Conservation (phyloP, 2,329 filamentous ascomycete species). For the Diplodia mutila region DNA sequence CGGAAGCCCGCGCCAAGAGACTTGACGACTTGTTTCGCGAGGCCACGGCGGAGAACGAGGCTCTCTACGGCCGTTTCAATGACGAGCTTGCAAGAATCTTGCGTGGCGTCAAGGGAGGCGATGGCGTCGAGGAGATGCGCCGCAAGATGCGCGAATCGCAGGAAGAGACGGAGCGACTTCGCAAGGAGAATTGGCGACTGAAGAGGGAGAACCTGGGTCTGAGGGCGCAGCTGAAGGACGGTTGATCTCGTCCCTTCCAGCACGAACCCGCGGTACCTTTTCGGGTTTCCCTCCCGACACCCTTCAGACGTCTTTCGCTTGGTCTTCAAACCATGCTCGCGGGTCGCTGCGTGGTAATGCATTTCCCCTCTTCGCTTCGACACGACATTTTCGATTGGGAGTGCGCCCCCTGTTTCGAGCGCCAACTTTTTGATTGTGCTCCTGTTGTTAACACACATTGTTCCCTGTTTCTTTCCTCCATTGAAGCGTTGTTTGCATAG, state of each 20-base stretch:
- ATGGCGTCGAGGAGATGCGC: slow-evolving; percentile 79
- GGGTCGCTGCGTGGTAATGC: slow-evolving; percentile 8
- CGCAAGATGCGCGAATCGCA: slow-evolving; percentile 70
- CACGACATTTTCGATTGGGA: not conserved
- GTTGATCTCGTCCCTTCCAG: not conserved
- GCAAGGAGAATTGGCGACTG: slow-evolving; percentile 83
- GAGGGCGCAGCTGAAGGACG: slow-evolving; percentile 53
- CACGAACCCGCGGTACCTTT: not conserved
- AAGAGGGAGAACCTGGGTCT: slow-evolving; percentile 79
- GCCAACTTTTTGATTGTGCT: not conserved
- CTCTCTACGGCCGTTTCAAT: slow-evolving; percentile 90
- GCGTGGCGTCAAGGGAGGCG: slow-evolving; percentile 65
- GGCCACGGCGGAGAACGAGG: slow-evolving; percentile 85
- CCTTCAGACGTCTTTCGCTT: not conserved
- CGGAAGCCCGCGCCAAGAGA: slow-evolving; percentile 76
- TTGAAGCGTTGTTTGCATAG: not conserved
- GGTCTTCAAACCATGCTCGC: slow-evolving; percentile 1
- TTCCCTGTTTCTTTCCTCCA: not conserved
- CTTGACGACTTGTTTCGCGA: slow-evolving; percentile 90
- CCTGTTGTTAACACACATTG: not conserved
- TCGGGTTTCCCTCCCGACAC: not conserved
- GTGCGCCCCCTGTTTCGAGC: not conserved
- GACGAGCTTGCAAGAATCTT: slow-evolving; percentile 84
- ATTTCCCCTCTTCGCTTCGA: not conserved
- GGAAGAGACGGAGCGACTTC: slow-evolving; percentile 76